phyloP scores from a whole-genome alignment of 2,329 filamentous ascomycete species.

The Thermomyces lanuginosus region DNA sequence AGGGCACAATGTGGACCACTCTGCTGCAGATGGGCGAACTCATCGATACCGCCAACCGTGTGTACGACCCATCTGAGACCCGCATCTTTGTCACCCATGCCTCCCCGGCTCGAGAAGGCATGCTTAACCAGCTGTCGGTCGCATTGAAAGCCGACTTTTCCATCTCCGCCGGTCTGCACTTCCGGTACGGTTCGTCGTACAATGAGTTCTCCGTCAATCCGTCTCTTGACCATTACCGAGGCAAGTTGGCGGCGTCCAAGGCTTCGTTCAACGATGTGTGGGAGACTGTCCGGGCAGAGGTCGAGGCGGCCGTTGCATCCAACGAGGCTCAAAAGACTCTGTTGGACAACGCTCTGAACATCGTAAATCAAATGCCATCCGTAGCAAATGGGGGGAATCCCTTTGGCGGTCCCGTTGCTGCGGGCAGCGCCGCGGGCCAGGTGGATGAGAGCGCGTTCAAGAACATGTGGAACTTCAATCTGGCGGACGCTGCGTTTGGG shows the following conservation, averaged over 20 bases:
- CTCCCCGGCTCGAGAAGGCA: slow-evolving; percentile 86
- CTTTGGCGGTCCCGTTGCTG: slow-evolving; percentile 71
- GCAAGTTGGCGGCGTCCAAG: slow-evolving; percentile 93
- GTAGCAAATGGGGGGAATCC: slow-evolving; percentile 92
- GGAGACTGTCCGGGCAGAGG: slow-evolving; percentile 94
- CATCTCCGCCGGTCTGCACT: slow-evolving; percentile 90
- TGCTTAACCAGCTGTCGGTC: slow-evolving; percentile 93
- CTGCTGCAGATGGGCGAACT: slow-evolving; percentile 95
- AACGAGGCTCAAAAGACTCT: slow-evolving; percentile 91
- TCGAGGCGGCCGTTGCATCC: slow-evolving; percentile 81
- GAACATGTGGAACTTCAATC: slow-evolving; percentile 99
- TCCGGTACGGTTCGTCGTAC: slow-evolving; percentile 97
- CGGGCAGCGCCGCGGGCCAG: slow-evolving; percentile 56
- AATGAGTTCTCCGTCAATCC: slow-evolving; percentile 99
- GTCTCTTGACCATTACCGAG: slow-evolving; percentile 92
- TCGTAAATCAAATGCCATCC: slow-evolving; percentile 96
- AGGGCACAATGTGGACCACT: slow-evolving; percentile 99
- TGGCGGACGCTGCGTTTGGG: slow-evolving; percentile 92
- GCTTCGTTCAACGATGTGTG: slow-evolving; percentile 98
- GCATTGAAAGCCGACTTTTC: slow-evolving; percentile 97
- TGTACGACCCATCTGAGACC: slow-evolving; percentile 96
- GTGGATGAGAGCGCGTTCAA: slow-evolving; percentile 99
- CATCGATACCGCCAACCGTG: slow-evolving; percentile 91
- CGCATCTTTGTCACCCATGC: slow-evolving; percentile 94
- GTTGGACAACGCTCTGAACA: slow-evolving; percentile 73